A percentile compares a stretch with the other conserved stretches of the same genome.
phyloP scores from a whole-genome alignment of 345 rosid genomes.

The Sisymbrium irio region DNA sequence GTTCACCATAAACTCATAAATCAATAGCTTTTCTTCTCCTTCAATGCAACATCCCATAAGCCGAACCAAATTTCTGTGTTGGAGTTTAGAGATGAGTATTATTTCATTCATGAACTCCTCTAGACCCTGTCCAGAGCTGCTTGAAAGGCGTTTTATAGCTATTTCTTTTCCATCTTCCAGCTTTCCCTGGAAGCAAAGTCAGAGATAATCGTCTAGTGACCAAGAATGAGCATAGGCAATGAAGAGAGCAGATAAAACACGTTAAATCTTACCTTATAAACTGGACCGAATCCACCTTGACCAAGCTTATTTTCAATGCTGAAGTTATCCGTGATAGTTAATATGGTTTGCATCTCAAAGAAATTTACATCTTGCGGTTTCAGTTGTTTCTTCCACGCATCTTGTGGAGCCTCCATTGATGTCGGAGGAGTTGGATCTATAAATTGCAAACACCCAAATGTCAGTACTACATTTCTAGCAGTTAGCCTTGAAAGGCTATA shows the following conservation, averaged over 20 bases:
- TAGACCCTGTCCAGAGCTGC: constrained; percentile 34
- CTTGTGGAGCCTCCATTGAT: not conserved
- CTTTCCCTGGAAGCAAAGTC: constrained; percentile 27
- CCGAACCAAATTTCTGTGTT: constrained; percentile 37
- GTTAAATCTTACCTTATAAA: constrained; percentile 23
- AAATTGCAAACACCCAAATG: not conserved
- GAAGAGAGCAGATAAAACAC: not conserved
- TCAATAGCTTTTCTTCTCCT: constrained; percentile 35
- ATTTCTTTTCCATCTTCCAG: constrained; percentile 33
- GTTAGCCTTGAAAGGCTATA: not conserved
- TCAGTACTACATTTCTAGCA: constrained; percentile 7
- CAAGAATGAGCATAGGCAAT: not conserved
- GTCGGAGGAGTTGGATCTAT: constrained; percentile 13
- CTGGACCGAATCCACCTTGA: constrained; percentile 40
- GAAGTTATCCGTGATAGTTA: constrained; percentile 31
- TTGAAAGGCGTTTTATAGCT: constrained; percentile 36
- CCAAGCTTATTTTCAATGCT: constrained; percentile 33
- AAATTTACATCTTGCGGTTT: constrained; percentile 27
- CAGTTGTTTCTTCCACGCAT: constrained; percentile 29
- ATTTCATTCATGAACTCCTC: constrained; percentile 38
- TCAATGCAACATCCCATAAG: constrained; percentile 39
- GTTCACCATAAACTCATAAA: constrained; percentile 37
- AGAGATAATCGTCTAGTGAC: not conserved
- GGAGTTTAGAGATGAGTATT: constrained; percentile 36
- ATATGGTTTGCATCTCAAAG: constrained; percentile 33